Base-by-base conservation (phyloP, 2,329 filamentous ascomycete species). In the Fusarium stilboides region DNA sequence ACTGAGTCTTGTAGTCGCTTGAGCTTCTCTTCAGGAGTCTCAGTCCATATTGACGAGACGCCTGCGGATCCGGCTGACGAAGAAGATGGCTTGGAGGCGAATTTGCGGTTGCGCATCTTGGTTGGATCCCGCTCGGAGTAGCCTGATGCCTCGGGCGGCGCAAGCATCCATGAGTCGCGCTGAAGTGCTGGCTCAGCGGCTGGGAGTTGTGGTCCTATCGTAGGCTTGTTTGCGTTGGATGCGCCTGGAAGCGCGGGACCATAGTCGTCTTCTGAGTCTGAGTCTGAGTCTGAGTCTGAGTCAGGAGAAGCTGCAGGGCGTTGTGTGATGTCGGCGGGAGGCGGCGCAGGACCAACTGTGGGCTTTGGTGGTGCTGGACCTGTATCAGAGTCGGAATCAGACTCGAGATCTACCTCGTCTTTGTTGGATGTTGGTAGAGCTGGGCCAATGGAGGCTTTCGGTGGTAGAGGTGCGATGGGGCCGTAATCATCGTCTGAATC, bases 11-110 rank as follows among this genome's bases (percentile, higher is more conserved):
- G 90, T 22, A 98, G 81, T 39, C 93, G 87, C 78, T 91, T 90
- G 60, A 92, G 88, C 79, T 97, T 97, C 80, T 98, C 88, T 77
- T 95, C 92, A 0, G 94, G 92, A 10, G 94, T 97, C 79, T 98
- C 95, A 1, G 93, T 94, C 95, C 95, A 98, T 43, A 95, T 89
- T 22, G 88, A 89, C 75, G 88, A 87, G 45, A 93, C 85, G 6
- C 77, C 79, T 12, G 74, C 65, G 12, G 70, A 71, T 12, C 73
- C 65, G 1, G 72, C 55, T 1, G 77, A 73, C 6, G 77, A 76
- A 4, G 81, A 78, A 15, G 82, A 78, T 14, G 82, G 81, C 6
- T 87, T 86, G 37, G 91, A 92, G 52, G 93, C 90, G 83, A 98
- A 98, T 70, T 93, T 94, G 64, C 94, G 91, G 68, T 89, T 91